phyloP scores from a whole-genome alignment of 441 rosid species.

The Manihot esculenta region DNA sequence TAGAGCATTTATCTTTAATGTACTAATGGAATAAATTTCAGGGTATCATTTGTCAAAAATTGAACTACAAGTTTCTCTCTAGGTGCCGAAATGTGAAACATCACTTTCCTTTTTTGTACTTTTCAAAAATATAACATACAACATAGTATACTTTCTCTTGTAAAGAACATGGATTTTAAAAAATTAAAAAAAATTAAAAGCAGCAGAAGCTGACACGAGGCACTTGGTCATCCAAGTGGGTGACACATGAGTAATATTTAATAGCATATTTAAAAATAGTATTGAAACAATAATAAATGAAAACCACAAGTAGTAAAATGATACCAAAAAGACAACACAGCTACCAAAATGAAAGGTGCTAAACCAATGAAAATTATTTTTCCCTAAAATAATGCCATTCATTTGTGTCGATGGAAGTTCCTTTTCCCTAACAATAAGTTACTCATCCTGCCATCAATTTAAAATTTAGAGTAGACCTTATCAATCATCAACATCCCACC shows the following conservation, averaged over 20 bases:
- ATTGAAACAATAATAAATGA: background rate
- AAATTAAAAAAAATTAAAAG: background rate
- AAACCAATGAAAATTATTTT: background rate
- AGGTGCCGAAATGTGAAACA: no score
- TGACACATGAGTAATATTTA: background rate
- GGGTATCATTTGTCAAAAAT: no score
- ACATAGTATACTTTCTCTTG: background rate
- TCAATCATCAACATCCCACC: background rate
- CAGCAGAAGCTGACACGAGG: background rate
- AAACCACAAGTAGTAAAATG: background rate
- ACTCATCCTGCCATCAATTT: background rate
- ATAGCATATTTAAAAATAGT: background rate
- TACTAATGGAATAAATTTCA: no score
- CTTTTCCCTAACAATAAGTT: background rate
- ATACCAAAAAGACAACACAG: background rate
- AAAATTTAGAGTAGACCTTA: background rate
- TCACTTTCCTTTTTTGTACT: no score
- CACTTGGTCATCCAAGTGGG: background rate
- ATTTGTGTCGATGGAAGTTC: background rate
- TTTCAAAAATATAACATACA: background rate
- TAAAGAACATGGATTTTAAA: background rate
- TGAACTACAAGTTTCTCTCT: no score
- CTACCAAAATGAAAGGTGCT: background rate
- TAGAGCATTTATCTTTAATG: no score
- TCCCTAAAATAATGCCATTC: background rate